A percentile compares a stretch with the other conserved stretches of the same genome.
phyloP scores from a whole-genome alignment of 1,284 basidiomycete species.

The Stereum hirsutum region DNA sequence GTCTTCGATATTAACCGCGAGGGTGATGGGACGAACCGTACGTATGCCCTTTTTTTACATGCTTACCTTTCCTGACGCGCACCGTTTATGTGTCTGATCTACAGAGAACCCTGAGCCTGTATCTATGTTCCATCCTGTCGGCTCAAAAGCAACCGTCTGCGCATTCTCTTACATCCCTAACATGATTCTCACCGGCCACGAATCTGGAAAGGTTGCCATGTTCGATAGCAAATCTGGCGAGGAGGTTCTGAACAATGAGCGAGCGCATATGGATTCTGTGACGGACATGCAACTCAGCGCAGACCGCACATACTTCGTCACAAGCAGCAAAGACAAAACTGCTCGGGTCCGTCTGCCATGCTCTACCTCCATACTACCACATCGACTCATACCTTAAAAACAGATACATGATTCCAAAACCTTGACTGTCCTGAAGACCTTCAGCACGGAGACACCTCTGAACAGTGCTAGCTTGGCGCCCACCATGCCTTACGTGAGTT shows the following conservation, averaged over 20 bases:
- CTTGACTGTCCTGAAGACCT: slow-evolving; percentile 90
- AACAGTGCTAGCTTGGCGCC: slow-evolving; percentile 91
- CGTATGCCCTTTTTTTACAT: slow-evolving; percentile 19
- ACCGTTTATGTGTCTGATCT: background rate
- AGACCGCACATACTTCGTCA: slow-evolving; percentile 93
- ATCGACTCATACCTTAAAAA: background rate
- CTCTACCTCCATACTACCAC: background rate
- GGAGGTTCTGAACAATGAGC: slow-evolving; percentile 73
- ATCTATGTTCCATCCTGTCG: slow-evolving; percentile 81
- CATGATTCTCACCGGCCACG: slow-evolving; percentile 88
- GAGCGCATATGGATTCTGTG: slow-evolving; percentile 77
- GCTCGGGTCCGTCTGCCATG: slow-evolving; percentile 61
- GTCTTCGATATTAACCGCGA: slow-evolving; percentile 85
- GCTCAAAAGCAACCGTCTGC: slow-evolving; percentile 93
- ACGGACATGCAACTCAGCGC: slow-evolving; percentile 91
- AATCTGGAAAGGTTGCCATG: slow-evolving; percentile 89
- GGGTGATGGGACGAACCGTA: slow-evolving; percentile 70
- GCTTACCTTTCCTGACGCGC: slow-evolving; percentile 5
- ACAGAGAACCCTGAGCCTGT: slow-evolving; percentile 70
- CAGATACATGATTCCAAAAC: slow-evolving; percentile 89
- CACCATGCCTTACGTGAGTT: slow-evolving; percentile 71
- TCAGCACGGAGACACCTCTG: slow-evolving; percentile 87
- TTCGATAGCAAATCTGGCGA: slow-evolving; percentile 88
- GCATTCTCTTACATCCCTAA: slow-evolving; percentile 79
- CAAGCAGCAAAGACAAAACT: slow-evolving; percentile 94